A percentile compares a stretch with the other conserved stretches of the same genome.
phyloP scores from a whole-genome alignment of 257 asterid genomes.

The Fraxinus cuspidata region DNA sequence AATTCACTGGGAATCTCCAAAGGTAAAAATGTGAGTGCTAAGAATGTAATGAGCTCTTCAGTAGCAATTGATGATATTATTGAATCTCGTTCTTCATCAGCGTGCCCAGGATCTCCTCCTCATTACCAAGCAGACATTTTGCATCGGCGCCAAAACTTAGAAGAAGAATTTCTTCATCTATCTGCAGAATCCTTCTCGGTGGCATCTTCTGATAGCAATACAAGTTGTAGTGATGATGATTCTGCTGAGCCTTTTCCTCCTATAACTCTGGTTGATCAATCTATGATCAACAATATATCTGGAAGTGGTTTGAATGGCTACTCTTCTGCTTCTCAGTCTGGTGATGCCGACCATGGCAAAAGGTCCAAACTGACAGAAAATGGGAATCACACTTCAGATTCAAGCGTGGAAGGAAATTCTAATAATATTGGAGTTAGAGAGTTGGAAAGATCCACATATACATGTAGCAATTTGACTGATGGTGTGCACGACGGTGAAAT shows the following conservation, averaged over 20 bases:
- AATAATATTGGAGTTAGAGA: constrained; percentile 31
- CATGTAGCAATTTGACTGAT: constrained; percentile 29
- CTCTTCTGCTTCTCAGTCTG: constrained; percentile 26
- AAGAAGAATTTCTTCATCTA: constrained; percentile 83
- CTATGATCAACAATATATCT: constrained; percentile 35
- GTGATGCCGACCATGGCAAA: constrained; percentile 33
- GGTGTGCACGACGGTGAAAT: constrained; percentile 31
- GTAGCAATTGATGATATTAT: constrained; percentile 41
- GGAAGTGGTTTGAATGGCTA: constrained; percentile 31
- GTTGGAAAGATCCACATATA: constrained; percentile 28
- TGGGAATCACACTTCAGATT: constrained; percentile 35
- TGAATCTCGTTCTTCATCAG: constrained; percentile 49
- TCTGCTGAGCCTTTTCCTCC: constrained; percentile 44
- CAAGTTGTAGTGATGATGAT: constrained; percentile 74
- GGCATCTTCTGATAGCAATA: constrained; percentile 81
- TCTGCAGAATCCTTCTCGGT: constrained; percentile 73
- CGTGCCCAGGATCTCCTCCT: constrained; percentile 82
- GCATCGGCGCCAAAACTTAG: constrained; percentile 83
- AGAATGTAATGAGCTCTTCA: constrained; percentile 38
- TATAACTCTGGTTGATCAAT: constrained; percentile 41
- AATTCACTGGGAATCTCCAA: constrained; percentile 41
- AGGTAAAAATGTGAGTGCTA: constrained; percentile 38
- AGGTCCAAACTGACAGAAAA: constrained; percentile 37
- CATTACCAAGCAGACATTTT: constrained; percentile 85
- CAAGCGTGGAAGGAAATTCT: constrained; percentile 33